These are phyloP conservation scores for Akebia trifoliata DNA, from an alignment of 164 flowering plant genomes.

Conservation along the genomic window DNA sequence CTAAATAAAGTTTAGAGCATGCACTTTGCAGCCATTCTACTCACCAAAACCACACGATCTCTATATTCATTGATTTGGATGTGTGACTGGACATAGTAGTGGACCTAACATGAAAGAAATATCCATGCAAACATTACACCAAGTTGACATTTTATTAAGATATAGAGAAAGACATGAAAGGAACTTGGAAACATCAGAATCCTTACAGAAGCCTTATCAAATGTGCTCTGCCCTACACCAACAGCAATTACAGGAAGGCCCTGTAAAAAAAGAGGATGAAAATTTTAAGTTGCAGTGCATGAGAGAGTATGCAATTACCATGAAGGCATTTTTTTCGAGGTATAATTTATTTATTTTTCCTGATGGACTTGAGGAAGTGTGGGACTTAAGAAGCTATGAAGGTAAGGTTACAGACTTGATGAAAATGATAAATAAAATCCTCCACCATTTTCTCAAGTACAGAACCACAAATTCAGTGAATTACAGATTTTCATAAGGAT, in stretches of 20 bases:
- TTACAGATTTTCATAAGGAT: no score
- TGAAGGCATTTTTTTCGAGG: no score
- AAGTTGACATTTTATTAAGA: background rate
- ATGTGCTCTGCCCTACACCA: conserved; percentile 91
- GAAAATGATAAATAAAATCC: no score
- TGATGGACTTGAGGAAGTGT: no score
- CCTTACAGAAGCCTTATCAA: conserved; percentile 93
- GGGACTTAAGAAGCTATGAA: no score
- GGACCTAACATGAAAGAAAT: conserved; percentile 39
- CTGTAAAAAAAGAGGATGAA: conserved; percentile 31
- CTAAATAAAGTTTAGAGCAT: background rate
- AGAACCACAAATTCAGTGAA: no score
- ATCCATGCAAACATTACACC: conserved; percentile 1
- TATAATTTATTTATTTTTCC: no score
- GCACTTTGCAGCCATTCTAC: conserved; percentile 18
- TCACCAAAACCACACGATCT: conserved; percentile 85
- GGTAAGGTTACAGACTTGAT: no score
- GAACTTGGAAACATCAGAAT: conserved; percentile 5
- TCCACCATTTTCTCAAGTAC: no score
- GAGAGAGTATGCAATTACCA: background rate
- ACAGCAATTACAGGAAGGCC: conserved; percentile 91
- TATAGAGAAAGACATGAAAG: background rate
- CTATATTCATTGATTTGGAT: conserved; percentile 97
- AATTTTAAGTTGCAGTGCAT: background rate
- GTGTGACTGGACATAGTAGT: conserved; percentile 92